Evolutionary conservation across 2,329 filamentous ascomycete genomes (phyloP), one percentile per base, ranked within the genome.

Genomic region (Fusarium foetens): DNA sequence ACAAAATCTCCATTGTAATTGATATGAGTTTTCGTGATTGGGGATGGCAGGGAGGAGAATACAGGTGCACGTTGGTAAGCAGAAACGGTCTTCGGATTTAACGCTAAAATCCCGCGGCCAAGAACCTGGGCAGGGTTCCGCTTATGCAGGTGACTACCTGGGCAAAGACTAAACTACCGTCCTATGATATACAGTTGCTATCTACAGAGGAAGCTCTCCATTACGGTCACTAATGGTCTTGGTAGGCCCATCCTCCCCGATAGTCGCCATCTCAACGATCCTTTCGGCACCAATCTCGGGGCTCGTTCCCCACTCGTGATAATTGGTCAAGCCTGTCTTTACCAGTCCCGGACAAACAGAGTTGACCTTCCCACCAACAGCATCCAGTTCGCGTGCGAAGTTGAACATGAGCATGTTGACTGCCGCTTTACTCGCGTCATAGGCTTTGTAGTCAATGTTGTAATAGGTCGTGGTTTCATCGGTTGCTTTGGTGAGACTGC

Each of bases 401-500:
- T 80, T 78, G 7, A 80, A 23, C 36, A 74, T 76, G 6, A 85
- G 70, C 79, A 84, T 83, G 35, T 85, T 83, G 14, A 85, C 29
- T 0, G 83, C 84, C 2, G 83, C 81, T 67, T 86, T 86, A 73
- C 81, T 84, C 8, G 76, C 69, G 17, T 81, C 75, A 58, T 86
- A 85, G 2, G 77, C 74, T 38, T 78, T 81, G 51, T 76, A 79
- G 9, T 80, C 78, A 21, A 72, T 65, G 2, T 54, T 59, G 49
- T 81, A 81, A 14, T 61, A 79, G 3, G 58, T 29, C 0, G 70
- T 80, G 0, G 63, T 68, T 48, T 76, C 74, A 58, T 84, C 79
- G 2, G 72, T 66, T 0, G 79, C 65, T 19, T 73, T 54, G 0
- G 69, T 55, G 4, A 85, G 45, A 12, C 80, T 82, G 1, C 80